Evolutionary conservation across 371 early-diverging fungal species (phyloP).

Genomic region (Haplosporangium sp.): DNA sequence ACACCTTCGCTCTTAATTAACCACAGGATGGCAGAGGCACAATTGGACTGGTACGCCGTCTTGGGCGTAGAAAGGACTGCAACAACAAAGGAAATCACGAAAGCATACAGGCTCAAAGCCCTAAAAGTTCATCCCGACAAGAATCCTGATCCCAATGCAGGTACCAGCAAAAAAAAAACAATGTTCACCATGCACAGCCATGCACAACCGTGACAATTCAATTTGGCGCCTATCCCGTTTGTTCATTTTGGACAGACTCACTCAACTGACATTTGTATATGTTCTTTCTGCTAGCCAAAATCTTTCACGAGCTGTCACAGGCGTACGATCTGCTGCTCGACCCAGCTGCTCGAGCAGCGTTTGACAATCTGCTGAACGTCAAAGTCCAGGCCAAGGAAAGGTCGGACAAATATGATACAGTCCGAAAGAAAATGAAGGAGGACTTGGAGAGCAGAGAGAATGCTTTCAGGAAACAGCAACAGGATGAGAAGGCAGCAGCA

Average conservation of each 20-base stretch:
- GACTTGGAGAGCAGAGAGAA: conserved; percentile 44
- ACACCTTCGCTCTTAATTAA: background rate
- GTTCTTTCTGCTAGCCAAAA: conserved; percentile 20
- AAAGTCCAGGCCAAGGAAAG: conserved; percentile 47
- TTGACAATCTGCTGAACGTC: conserved; percentile 43
- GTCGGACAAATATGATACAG: conserved; percentile 37
- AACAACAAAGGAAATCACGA: conserved; percentile 89
- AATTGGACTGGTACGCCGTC: conserved; percentile 80
- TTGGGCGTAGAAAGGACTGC: conserved; percentile 85
- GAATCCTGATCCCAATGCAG: conserved; percentile 87
- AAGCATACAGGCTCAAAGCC: conserved; percentile 90
- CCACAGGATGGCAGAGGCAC: conserved; percentile 49
- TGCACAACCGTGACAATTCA: no score
- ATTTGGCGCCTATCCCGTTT: no score
- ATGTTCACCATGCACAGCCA: background rate
- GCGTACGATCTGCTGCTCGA: conserved; percentile 50
- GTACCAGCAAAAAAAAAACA: conserved; percentile 7
- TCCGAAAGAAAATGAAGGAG: conserved; percentile 43
- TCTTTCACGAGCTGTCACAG: conserved; percentile 50
- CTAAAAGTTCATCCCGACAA: conserved; percentile 96
- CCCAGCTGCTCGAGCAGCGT: conserved; percentile 48
- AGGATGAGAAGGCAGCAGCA: conserved; percentile 39
- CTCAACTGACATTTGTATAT: background rate
- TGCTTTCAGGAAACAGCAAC: conserved; percentile 43
- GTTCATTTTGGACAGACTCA: no score